Evolutionary conservation across 257 asterid species (phyloP), one percentile per base, ranked within the genome.

Genomic region (Solanum habrochaites): DNA sequence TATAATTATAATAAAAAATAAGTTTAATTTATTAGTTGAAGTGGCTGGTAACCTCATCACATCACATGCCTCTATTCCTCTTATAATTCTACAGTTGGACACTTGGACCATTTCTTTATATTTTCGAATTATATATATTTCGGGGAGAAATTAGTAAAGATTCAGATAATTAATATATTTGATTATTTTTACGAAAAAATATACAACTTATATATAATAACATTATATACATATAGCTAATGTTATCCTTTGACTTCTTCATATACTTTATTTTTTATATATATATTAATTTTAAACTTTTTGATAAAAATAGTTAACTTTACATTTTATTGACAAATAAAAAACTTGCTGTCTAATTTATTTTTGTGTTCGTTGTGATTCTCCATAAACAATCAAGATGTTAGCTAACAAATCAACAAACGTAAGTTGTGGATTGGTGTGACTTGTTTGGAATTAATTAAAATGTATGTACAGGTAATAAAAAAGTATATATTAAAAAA

Each of bases 271-370:
- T 7, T 15, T 56, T 20, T 18, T 18, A 1, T 35, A 35, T 35
- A 4, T 3, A 0, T 18, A 56, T n/a, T n/a, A n/a, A n/a, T 18
- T 56, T 52, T 52, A 1, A 8, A 18, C 0, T 0, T 3, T 4
- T 52, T 52, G 16, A 52, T 16, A 0, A 52, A 52, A 52, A 52
- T 18, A 2, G 4, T 6, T 52, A 18, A 18, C 62, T 16, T 1
- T 9, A 0, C 6, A 11, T 21, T 16, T 23, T 74, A 23, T 6
- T 21, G 32, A 37, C 47, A 72, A 72, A 72, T 37, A 37, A 72
- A 18, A 20, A 72, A 35, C 49, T 16, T 71, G 8, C 23, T 14
- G 21, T 12, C 27, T 27, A 67, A 27, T 67, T 27, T 67, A 43
- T 45, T 45, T 29, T 77, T 4, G 2, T 77, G 83, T 42, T 75